Evolutionary conservation across 306 rosid genomes (phyloP).

Genomic region (Begonia loranthoides): DNA sequence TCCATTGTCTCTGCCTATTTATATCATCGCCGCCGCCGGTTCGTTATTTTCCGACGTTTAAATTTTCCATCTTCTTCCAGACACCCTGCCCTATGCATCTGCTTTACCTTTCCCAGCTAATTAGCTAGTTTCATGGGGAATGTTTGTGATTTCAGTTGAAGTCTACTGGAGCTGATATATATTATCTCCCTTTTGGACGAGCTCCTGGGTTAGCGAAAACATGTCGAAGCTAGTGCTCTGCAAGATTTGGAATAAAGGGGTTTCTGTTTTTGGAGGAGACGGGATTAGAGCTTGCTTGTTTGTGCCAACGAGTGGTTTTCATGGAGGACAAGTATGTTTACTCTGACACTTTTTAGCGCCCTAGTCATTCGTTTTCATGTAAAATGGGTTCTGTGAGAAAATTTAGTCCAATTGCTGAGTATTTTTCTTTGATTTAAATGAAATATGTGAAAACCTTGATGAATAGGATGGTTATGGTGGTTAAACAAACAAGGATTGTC

Average conservation of each 20-base stretch:
- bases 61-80: too few relatives aligned
- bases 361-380: conserved; percentile 1
- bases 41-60: too few relatives aligned
- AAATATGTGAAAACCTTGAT: too few relatives aligned
- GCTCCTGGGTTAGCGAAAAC: conserved; percentile 9
- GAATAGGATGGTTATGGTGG: too few relatives aligned
- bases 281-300: conserved; percentile 25
- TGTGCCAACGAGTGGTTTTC: conserved; percentile 35
- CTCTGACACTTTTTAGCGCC: neutral
- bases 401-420: neutral
- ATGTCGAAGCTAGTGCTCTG: conserved; percentile 56
- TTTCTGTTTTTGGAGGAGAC: conserved; percentile 27
- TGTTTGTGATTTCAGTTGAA: too few relatives aligned
- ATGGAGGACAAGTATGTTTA: conserved; percentile 45
- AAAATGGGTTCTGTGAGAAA: neutral
- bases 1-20: too few relatives aligned
- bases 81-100: too few relatives aligned
- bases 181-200: neutral
- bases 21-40: too few relatives aligned
- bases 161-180: neutral
- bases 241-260: conserved; percentile 26
- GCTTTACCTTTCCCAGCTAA: too few relatives aligned
- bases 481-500: too few relatives aligned
- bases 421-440: neutral
- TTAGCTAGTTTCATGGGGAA: too few relatives aligned